Percentiles rank a stretch among this genome's conserved stretches.
Evolutionary conservation across 805 yeast species (phyloP).

Genomic region (Metschnikowia lunata): DNA sequence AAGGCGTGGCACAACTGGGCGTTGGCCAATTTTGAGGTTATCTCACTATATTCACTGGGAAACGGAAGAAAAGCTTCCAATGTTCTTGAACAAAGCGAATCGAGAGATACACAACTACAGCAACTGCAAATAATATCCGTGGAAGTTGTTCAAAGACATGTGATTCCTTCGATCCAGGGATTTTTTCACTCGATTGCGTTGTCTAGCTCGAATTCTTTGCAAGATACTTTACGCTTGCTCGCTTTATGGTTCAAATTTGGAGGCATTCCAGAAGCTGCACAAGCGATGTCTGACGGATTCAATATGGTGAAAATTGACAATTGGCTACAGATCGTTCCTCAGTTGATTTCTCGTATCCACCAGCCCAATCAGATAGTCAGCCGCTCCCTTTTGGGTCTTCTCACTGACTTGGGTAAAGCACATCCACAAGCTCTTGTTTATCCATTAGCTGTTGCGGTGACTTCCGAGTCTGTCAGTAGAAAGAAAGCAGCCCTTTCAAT

Average conservation of each 20-base stretch:
- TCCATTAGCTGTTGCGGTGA: conserved; percentile 93
- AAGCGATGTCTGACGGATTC: conserved; percentile 87
- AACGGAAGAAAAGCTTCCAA: conserved; percentile 13
- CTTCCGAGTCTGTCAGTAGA: conserved; percentile 84
- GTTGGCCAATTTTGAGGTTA: conserved; percentile 92
- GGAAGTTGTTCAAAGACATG: conserved; percentile 75
- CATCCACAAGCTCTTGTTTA: conserved; percentile 97
- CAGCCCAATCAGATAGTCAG: conserved; percentile 88
- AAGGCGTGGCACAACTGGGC: conserved; percentile 99
- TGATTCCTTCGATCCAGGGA: conserved; percentile 92
- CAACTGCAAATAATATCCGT: conserved; percentile 27
- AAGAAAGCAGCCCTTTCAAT: conserved; percentile 89
- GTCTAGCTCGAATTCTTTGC: conserved; percentile 81
- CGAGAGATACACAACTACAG: conserved; percentile 11
- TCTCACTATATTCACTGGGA: conserved; percentile 51
- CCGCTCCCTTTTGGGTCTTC: conserved; percentile 68
- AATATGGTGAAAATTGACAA: conserved; percentile 83
- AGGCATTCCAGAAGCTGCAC: conserved; percentile 86
- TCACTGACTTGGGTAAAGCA: conserved; percentile 85
- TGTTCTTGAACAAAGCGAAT: conserved; percentile 28
- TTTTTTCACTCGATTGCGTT: conserved; percentile 92
- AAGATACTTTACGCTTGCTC: conserved; percentile 83
- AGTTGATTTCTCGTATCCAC: conserved; percentile 91
- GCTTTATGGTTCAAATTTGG: conserved; percentile 97
- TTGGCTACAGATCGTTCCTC: conserved; percentile 96